Conservation (phyloP, 2,329 filamentous ascomycete genomes). For the Aspergillus melleus region DNA sequence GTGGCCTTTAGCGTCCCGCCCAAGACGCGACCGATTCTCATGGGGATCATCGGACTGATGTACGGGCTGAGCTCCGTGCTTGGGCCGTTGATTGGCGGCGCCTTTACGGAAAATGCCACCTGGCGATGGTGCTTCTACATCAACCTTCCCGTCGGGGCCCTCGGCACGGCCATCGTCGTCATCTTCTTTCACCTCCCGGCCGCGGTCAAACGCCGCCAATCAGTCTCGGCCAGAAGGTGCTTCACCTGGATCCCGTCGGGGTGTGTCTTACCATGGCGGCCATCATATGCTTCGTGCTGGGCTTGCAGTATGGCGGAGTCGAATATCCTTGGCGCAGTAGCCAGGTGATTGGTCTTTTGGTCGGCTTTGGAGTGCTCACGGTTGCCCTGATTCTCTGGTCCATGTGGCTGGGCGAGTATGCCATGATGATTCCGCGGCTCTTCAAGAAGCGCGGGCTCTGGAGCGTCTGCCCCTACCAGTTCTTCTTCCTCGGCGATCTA, state of each 20-base stretch:
- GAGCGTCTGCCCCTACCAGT: conserved; percentile 14
- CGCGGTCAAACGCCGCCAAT: background rate
- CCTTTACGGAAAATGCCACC: conserved; percentile 38
- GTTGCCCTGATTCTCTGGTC: conserved; percentile 39
- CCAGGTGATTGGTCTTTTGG: conserved; percentile 48
- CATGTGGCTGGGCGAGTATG: conserved; percentile 40
- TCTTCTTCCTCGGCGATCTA: conserved; percentile 38
- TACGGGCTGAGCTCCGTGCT: conserved; percentile 23
- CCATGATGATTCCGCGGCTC: conserved; percentile 41
- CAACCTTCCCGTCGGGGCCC: conserved; percentile 26
- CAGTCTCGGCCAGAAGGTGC: conserved; percentile 23
- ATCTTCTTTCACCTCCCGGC: conserved; percentile 29
- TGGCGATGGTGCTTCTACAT: conserved; percentile 46
- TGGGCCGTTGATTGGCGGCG: conserved; percentile 47
- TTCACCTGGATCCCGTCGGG: conserved; percentile 42
- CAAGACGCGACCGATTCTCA: conserved; percentile 29
- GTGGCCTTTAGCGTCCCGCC: conserved; percentile 33
- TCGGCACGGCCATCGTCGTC: conserved; percentile 21
- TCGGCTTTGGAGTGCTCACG: conserved; percentile 44
- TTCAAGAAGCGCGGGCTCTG: conserved; percentile 20
- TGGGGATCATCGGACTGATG: conserved; percentile 24
- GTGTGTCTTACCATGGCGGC: conserved; percentile 41
- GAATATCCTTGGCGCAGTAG: conserved; percentile 37
- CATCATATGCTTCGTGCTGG: conserved; percentile 45
- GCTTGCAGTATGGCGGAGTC: conserved; percentile 48